Base-by-base conservation (phyloP, 768 basidiomycete species). In the Mycena pura region DNA sequence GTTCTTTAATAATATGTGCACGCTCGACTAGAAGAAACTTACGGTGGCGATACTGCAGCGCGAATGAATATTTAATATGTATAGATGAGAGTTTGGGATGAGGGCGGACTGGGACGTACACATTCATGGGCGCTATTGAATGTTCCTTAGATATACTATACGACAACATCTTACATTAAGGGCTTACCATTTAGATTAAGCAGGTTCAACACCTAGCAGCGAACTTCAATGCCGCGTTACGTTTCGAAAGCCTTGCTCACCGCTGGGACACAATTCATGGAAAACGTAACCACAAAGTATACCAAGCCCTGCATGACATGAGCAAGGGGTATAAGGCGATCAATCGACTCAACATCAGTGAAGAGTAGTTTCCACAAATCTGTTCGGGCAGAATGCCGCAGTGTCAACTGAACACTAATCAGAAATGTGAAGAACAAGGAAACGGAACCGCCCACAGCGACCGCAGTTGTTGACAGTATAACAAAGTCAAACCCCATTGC, bases 401-500 rank as follows among this genome's bases (percentile, higher is more conserved):
- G 77, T 43, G 82, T 32, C 10, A 66, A 43, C 57, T 53, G 43
- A 55, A 43, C 45, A 10, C 57, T 22, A 46, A 41, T 19, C 29
- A 19, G 40, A 36, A 27, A 15, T n/a, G n/a, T n/a, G n/a, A n/a
- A 17, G 32, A 45, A 4, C 13, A 25, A 9, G 13, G 45, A 40
- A 17, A 38, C 19, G 48, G 17, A 22, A 43, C 31, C 11, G 48
- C 56, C 76, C 27, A 90, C 77, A 1, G 85, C 83, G 24, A 84
- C 63, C 11, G 83, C 77, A 1, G 86, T 88, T 63, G 86, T 81
- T 13, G 80, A 65, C 22, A 89, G 75, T 61, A 90, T 86, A 36
- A 82, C 72, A 28, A 88, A 79, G 66, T 90, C 88, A 65, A 90
- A 90, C 27, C 73, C 83, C 87, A 90, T 89, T 3, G 89, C 89